Conservation (phyloP, 2,329 filamentous ascomycete genomes). For the Rhexocercosporidium sp. region DNA sequence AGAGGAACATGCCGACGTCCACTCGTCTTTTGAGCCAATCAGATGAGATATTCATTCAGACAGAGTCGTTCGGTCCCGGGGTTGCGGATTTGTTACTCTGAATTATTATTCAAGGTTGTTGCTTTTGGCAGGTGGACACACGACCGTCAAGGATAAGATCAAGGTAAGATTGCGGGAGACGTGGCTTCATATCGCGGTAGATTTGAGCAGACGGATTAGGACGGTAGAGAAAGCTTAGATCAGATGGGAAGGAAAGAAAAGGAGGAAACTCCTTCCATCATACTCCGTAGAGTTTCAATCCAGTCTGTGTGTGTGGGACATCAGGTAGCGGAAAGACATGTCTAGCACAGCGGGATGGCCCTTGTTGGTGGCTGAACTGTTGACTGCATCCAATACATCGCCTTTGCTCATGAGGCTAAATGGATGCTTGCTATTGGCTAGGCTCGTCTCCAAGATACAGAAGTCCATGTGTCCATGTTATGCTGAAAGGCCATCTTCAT, state of each 20-base stretch:
- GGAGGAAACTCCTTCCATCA: too few species aligned
- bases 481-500: background rate
- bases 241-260: too few species aligned
- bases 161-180: background rate
- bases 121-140: slow-evolving; percentile 20
- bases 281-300: too few species aligned
- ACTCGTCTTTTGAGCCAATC: background rate
- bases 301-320: background rate
- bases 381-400: background rate
- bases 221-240: too few species aligned
- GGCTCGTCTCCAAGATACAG: background rate
- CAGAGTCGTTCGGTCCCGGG: background rate
- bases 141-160: slow-evolving; percentile 3
- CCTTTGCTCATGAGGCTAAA: background rate
- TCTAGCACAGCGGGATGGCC: background rate
- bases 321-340: background rate
- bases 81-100: too few species aligned
- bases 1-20: background rate
- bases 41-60: background rate
- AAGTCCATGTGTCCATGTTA: background rate
- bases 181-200: background rate
- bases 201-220: background rate
- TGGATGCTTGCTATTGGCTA: background rate
- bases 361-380: background rate
- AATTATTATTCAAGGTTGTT: background rate